phyloP scores from a whole-genome alignment of 148 eudicot species.

The Pouteria glomerata region DNA sequence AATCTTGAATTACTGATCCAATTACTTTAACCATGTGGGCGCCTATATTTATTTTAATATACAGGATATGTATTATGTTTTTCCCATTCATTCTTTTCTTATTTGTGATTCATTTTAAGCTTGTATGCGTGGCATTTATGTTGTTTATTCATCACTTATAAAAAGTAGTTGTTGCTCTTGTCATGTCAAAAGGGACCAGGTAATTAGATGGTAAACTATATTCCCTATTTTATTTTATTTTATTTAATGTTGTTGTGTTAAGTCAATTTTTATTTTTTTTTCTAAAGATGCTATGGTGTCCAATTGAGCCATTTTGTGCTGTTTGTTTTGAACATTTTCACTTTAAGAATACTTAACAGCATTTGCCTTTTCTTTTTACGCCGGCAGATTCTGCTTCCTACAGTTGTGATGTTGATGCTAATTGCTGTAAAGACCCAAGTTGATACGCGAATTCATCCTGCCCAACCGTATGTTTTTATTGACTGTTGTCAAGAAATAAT shows the following conservation, averaged over 20 bases:
- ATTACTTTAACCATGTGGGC: too few relatives aligned
- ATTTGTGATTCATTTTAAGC: too few relatives aligned
- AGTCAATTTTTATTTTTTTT: too few relatives aligned
- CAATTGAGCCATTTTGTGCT: not conserved
- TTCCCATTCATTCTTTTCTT: too few relatives aligned
- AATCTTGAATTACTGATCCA: too few relatives aligned
- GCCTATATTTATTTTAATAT: too few relatives aligned
- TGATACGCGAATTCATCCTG: constrained; percentile 80
- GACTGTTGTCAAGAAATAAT: constrained; percentile 7
- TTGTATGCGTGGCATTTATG: too few relatives aligned
- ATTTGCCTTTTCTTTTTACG: constrained; percentile 9
- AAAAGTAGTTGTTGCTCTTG: not conserved
- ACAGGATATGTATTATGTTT: too few relatives aligned
- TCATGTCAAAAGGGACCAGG: not conserved
- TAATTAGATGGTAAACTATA: not conserved
- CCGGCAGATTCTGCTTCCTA: constrained; percentile 82
- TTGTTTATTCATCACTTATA: too few relatives aligned
- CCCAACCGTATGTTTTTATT: constrained; percentile 68
- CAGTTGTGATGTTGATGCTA: constrained; percentile 89
- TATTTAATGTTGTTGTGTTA: not conserved
- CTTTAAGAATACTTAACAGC: not conserved
- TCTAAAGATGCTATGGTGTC: not conserved
- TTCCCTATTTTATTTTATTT: not conserved
- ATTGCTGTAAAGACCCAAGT: constrained; percentile 83
- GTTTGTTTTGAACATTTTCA: not conserved